phyloP scores from a whole-genome alignment of 2,329 filamentous ascomycete species.

The Ophiocordyceps camponoti-leonardi region DNA sequence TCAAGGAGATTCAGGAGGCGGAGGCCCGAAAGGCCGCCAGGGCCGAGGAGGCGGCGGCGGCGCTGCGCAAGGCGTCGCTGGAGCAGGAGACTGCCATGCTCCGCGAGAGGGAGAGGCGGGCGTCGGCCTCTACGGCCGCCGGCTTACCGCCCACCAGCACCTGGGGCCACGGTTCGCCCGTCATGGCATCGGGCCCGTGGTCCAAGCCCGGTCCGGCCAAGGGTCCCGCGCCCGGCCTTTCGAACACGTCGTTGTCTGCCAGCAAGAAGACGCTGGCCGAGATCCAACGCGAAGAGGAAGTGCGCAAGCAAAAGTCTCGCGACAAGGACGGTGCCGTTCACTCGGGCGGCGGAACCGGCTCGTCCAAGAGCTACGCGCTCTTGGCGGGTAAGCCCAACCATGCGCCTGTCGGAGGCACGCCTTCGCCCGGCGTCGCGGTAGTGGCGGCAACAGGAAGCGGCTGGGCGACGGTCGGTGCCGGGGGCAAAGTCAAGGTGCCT shows the following conservation, averaged over 20 bases:
- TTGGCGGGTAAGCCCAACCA: conserved; percentile 60
- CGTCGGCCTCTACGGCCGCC: conserved; percentile 40
- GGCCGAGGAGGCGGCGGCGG: conserved; percentile 64
- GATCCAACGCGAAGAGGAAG: conserved; percentile 90
- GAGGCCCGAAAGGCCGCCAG: conserved; percentile 88
- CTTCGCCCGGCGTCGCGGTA: conserved; percentile 9
- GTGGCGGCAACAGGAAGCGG: conserved; percentile 32
- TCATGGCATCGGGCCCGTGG: conserved; percentile 49
- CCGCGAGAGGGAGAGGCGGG: conserved; percentile 38
- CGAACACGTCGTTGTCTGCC: conserved; percentile 9
- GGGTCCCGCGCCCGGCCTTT: conserved; percentile 9
- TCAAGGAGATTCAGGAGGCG: conserved; percentile 92
- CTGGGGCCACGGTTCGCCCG: conserved; percentile 69
- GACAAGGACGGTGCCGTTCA: conserved; percentile 26
- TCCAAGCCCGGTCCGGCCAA: conserved; percentile 41
- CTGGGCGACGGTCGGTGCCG: conserved; percentile 90
- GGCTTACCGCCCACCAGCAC: conserved; percentile 78
- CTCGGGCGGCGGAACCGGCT: conserved; percentile 25
- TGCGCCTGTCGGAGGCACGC: conserved; percentile 14
- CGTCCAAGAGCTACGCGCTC: conserved; percentile 84
- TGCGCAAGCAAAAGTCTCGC: conserved; percentile 52
- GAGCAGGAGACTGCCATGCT: conserved; percentile 58
- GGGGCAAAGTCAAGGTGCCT: conserved; percentile 76
- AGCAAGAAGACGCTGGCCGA: conserved; percentile 85
- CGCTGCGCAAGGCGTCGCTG: conserved; percentile 57